These are phyloP conservation scores for Peronospora destructor DNA, from an alignment of 352 stramenopile genomes.

Conservation along the genomic window DNA sequence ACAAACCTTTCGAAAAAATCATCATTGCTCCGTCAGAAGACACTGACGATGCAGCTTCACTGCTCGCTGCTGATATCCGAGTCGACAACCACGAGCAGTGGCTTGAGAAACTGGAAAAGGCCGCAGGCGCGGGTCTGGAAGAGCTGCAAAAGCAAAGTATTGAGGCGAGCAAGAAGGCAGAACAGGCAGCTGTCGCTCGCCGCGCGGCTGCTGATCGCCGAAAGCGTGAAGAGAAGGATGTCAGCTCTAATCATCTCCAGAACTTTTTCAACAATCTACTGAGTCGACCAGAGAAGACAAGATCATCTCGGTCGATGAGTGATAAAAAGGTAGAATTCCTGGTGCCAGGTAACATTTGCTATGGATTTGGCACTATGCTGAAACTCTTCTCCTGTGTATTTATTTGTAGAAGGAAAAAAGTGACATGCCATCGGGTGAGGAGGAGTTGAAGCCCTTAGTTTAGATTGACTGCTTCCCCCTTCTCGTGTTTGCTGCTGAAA, in stretches of 20 bases:
- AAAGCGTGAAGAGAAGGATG: conserved; percentile 77
- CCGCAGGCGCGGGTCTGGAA: conserved; percentile 63
- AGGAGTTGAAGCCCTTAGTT: conserved; percentile 40
- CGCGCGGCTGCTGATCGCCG: conserved; percentile 62
- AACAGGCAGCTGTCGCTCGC: conserved; percentile 57
- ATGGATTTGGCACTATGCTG: background rate
- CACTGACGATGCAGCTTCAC: conserved; percentile 17
- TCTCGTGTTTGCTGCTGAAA: background rate
- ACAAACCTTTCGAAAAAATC: conserved; percentile 81
- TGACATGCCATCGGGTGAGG: conserved; percentile 50
- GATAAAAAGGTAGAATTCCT: conserved; percentile 50
- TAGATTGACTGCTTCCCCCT: background rate
- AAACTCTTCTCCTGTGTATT: conserved; percentile 1
- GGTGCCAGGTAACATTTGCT: background rate
- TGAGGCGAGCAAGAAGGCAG: conserved; percentile 74
- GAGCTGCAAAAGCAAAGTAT: conserved; percentile 82
- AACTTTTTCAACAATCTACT: conserved; percentile 88
- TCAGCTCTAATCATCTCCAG: conserved; percentile 78
- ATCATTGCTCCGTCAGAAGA: conserved; percentile 52
- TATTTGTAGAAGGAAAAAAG: conserved; percentile 54
- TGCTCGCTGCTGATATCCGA: conserved; percentile 42
- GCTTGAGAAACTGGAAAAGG: conserved; percentile 79
- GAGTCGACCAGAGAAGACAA: conserved; percentile 76
- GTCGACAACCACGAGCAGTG: conserved; percentile 66
- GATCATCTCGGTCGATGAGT: conserved; percentile 51